Percentiles rank a stretch among this genome's conserved stretches.
These are phyloP conservation scores for Dispira parvispora DNA, from an alignment of 192 early-diverging fungal genomes.

Conservation along the genomic window DNA sequence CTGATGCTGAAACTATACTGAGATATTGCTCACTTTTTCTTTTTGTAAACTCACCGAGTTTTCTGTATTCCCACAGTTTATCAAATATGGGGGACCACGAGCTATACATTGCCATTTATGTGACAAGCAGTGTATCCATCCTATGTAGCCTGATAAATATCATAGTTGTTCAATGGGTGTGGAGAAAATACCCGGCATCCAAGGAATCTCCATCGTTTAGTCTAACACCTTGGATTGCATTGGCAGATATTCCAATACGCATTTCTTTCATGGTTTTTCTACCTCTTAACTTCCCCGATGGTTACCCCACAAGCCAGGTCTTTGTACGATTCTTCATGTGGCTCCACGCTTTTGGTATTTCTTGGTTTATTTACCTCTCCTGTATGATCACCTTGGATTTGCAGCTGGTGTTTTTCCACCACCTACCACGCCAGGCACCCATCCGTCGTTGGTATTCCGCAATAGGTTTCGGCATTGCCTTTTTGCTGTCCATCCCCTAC, in stretches of 20 bases:
- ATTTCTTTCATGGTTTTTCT: background rate
- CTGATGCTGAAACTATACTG: too few species aligned
- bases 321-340: background rate
- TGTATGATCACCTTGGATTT: background rate
- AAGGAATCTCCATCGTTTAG: slow-evolving; percentile 5
- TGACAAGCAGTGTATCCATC: slow-evolving; percentile 4
- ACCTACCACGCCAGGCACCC: background rate
- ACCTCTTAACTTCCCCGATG: background rate
- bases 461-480: background rate
- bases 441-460: slow-evolving; percentile 3
- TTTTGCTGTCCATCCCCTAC: background rate
- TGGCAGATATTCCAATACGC: background rate
- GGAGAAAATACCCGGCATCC: background rate
- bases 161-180: background rate
- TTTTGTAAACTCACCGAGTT: too few species aligned
- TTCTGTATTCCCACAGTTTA: too few species aligned
- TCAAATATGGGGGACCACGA: too few species aligned
- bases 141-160: background rate
- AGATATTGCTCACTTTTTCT: too few species aligned
- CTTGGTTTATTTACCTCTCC: background rate
- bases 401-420: slow-evolving; percentile 9
- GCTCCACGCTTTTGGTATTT: background rate
- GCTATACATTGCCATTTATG: too few species aligned
- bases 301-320: background rate
- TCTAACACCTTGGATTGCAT: background rate